Evolutionary conservation across 2,329 filamentous ascomycete genomes (phyloP).

Genomic region (Aspergillus tamarii): DNA sequence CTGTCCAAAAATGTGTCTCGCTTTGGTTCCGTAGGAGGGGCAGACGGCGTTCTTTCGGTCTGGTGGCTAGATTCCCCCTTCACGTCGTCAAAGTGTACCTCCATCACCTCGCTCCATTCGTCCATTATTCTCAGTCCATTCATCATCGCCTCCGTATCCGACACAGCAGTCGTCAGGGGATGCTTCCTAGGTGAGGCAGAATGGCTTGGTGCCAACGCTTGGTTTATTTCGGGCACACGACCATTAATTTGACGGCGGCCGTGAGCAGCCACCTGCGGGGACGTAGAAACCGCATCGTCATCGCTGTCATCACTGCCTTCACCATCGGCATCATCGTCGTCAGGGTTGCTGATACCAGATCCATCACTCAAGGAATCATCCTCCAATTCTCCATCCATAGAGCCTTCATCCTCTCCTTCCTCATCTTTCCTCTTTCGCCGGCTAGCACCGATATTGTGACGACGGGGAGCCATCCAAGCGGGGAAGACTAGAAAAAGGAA

Average conservation of each 20-base stretch:
- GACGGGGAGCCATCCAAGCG: slow-evolving; percentile 46
- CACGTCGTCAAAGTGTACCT: slow-evolving; percentile 56
- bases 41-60: slow-evolving; percentile 44
- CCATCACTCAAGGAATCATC: slow-evolving; percentile 68
- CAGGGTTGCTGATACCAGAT: slow-evolving; percentile 59
- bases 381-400: slow-evolving; percentile 54
- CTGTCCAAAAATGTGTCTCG: slow-evolving; percentile 68
- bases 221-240: slow-evolving; percentile 31
- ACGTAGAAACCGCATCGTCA: slow-evolving; percentile 49
- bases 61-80: slow-evolving; percentile 31
- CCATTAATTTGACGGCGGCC: slow-evolving; percentile 31
- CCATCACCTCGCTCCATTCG: slow-evolving; percentile 38
- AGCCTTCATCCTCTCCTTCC: slow-evolving; percentile 54
- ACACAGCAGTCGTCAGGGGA: slow-evolving; percentile 43
- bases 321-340: slow-evolving; percentile 62
- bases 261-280: slow-evolving; percentile 26
- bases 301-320: slow-evolving; percentile 63
- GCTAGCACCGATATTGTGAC: slow-evolving; percentile 49
- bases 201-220: slow-evolving; percentile 38
- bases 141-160: slow-evolving; percentile 65
- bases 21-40: slow-evolving; percentile 39
- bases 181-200: slow-evolving; percentile 36
- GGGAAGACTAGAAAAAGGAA: slow-evolving; percentile 13
- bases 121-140: slow-evolving; percentile 58
- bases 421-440: slow-evolving; percentile 50